These are phyloP conservation scores for Tardiomyces blankii DNA, from an alignment of 1,139 yeast species.

Conservation along the genomic window DNA sequence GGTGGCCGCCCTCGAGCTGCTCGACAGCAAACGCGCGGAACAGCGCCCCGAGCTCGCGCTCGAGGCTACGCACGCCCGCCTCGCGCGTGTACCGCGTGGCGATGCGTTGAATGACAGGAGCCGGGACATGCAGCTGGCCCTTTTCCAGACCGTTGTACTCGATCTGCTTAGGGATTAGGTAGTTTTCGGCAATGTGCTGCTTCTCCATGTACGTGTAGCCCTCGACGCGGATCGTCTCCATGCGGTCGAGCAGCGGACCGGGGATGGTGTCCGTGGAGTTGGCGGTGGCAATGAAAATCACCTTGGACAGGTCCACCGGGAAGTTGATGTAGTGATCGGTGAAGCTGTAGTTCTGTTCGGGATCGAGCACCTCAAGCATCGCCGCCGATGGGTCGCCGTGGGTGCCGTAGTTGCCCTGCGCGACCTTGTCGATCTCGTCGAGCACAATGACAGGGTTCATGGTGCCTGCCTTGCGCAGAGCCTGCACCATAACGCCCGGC, in stretches of 20 bases:
- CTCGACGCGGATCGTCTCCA: conserved; percentile 70
- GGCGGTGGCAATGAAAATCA: conserved; percentile 84
- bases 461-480: conserved; percentile 64
- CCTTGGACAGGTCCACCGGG: conserved; percentile 78
- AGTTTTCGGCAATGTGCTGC: conserved; percentile 57
- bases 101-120: conserved; percentile 33
- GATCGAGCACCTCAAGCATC: conserved; percentile 77
- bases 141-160: conserved; percentile 56
- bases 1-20: conserved; percentile 7
- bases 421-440: conserved; percentile 83
- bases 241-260: conserved; percentile 73
- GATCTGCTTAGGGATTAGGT: conserved; percentile 71
- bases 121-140: conserved; percentile 30
- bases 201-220: conserved; percentile 82
- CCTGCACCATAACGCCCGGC: conserved; percentile 80
- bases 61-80: conserved; percentile 82
- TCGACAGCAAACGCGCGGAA: conserved; percentile 28
- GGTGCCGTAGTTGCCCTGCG: conserved; percentile 29
- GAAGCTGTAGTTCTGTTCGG: conserved; percentile 75
- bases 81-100: conserved; percentile 71
- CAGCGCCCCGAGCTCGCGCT: conserved; percentile 79
- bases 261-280: conserved; percentile 67
- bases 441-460: conserved; percentile 84
- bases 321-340: conserved; percentile 82
- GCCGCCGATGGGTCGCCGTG: conserved; percentile 95